Conservation (phyloP, 164 flowering plant species). For the Warburgia ugandensis region DNA sequence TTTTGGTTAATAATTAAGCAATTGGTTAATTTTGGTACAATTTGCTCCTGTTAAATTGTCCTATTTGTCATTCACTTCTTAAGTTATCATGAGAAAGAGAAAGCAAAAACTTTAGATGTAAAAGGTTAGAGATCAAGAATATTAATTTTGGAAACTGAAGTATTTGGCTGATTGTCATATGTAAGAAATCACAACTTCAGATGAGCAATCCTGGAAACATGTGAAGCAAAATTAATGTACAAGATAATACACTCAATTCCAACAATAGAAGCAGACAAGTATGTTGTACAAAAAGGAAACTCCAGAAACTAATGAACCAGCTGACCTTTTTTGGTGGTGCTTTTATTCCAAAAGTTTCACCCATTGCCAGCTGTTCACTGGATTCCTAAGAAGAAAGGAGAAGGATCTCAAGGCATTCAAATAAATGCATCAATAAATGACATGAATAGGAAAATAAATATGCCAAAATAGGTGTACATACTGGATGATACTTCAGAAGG, state of each 20-base stretch:
- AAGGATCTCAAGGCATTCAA: background rate
- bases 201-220: too few species aligned
- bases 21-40: too few species aligned
- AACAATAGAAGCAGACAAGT: background rate
- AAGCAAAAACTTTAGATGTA: too few species aligned
- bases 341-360: constrained; percentile 85
- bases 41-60: too few species aligned
- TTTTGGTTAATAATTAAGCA: too few species aligned
- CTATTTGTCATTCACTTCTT: too few species aligned
- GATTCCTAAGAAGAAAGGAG: constrained; percentile 53
- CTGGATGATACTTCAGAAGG: constrained; percentile 58
- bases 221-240: too few species aligned
- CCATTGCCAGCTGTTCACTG: constrained; percentile 80
- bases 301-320: background rate
- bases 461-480: constrained; percentile 23
- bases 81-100: too few species aligned
- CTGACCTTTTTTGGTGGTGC: constrained; percentile 78
- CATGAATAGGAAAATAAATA: constrained; percentile 4
- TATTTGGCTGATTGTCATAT: too few species aligned
- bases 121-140: too few species aligned
- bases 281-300: background rate
- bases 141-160: too few species aligned
- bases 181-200: too few species aligned
- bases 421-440: background rate
- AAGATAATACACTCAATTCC: background rate